Percentiles rank a stretch among this genome's conserved stretches.
Conservation (phyloP, 306 rosid species). For the Chamaecrista fasciculata region DNA sequence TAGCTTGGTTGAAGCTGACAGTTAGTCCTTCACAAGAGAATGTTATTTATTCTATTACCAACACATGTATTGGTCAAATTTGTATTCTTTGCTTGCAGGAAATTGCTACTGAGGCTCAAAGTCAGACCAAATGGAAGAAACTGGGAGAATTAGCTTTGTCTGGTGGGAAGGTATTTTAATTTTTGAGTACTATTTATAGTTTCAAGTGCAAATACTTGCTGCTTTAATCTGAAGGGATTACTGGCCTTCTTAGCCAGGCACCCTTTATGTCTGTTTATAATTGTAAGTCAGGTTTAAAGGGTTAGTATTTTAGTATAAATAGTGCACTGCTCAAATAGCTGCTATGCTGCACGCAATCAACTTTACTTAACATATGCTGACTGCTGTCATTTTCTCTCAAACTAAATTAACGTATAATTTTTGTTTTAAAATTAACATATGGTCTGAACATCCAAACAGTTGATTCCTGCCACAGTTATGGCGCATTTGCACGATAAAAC, state of each 20-base stretch:
- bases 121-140: constrained; percentile 71
- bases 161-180: constrained; percentile 43
- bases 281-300: no score
- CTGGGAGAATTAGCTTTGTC: constrained; percentile 69
- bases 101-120: constrained; percentile 55
- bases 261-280: no score
- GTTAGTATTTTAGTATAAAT: no score
- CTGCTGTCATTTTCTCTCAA: no score
- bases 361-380: no score
- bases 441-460: no score
- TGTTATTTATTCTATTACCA: background rate
- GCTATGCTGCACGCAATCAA: no score
- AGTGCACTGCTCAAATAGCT: no score
- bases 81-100: constrained; percentile 29
- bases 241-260: no score
- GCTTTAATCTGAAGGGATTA: no score
- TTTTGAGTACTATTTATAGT: background rate
- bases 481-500: background rate
- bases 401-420: no score
- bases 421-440: no score
- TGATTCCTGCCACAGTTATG: background rate
- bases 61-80: background rate
- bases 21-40: constrained; percentile 25
- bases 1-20: background rate
- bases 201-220: background rate